Conservation (phyloP, 768 basidiomycete genomes). For the Candolleomyces eurysporus region DNA sequence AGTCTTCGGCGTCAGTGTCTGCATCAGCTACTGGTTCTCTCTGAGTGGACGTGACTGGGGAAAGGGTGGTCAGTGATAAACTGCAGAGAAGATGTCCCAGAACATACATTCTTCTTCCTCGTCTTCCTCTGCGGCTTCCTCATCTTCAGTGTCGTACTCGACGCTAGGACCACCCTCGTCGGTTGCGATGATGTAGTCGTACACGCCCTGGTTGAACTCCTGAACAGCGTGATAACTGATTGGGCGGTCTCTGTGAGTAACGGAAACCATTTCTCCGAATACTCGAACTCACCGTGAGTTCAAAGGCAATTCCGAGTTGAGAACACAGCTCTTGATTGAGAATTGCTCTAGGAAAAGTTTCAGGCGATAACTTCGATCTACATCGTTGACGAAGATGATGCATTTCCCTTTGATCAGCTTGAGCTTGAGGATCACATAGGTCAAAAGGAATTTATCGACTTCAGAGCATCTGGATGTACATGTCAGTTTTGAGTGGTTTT, state of each 20-base stretch:
- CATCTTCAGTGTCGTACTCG: slow-evolving; percentile 41
- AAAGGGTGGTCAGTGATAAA: background rate
- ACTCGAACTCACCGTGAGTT: slow-evolving; percentile 68
- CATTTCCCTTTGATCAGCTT: slow-evolving; percentile 95
- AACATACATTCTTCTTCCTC: slow-evolving; percentile 25
- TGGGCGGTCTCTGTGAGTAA: background rate
- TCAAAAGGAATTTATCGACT: slow-evolving; percentile 94
- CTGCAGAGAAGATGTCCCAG: background rate
- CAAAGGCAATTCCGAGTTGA: slow-evolving; percentile 93
- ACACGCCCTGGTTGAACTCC: slow-evolving; percentile 97
- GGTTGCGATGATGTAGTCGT: slow-evolving; percentile 97
- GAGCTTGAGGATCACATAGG: slow-evolving; percentile 95
- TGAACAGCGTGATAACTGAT: slow-evolving; percentile 92
- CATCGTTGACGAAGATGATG: slow-evolving; percentile 94
- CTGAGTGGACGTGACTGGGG: slow-evolving; percentile 56
- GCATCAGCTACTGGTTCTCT: slow-evolving; percentile 29
- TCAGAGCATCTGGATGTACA: slow-evolving; percentile 67
- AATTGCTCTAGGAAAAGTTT: slow-evolving; percentile 99
- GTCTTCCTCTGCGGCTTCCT: slow-evolving; percentile 37
- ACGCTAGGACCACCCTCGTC: slow-evolving; percentile 73
- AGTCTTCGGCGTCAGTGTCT: slow-evolving; percentile 17
- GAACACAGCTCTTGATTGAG: slow-evolving; percentile 91
- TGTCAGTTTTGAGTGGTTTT: slow-evolving; percentile 6
- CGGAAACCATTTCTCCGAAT: background rate
- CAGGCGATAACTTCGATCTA: slow-evolving; percentile 90